Percentiles rank a stretch among this genome's conserved stretches.
These are phyloP conservation scores for Pseudogymnoascus sp. DNA, from an alignment of 2,329 filamentous ascomycete species.

Conservation along the genomic window DNA sequence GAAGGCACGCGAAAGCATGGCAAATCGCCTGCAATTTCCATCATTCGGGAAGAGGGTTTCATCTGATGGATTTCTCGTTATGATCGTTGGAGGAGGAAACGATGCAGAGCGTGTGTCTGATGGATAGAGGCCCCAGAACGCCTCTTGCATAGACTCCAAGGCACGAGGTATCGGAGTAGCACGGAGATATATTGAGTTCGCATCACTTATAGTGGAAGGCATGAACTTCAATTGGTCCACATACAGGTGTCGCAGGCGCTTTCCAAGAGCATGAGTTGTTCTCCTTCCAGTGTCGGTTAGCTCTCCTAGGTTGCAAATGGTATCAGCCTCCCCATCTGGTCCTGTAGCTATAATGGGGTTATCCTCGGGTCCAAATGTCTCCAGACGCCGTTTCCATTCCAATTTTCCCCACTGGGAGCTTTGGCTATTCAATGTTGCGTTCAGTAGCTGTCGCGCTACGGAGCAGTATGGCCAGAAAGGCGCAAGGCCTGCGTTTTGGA, in stretches of 20 bases:
- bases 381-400: constrained; percentile 64
- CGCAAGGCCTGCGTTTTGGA: constrained; percentile 65
- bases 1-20: constrained; percentile 60
- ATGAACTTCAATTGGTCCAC: constrained; percentile 68
- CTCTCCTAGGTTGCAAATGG: constrained; percentile 71
- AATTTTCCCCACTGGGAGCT: constrained; percentile 27
- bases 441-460: constrained; percentile 61
- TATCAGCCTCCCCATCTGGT: constrained; percentile 61
- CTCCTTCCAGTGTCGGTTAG: constrained; percentile 67
- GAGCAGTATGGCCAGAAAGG: constrained; percentile 86
- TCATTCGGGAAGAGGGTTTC: constrained; percentile 80
- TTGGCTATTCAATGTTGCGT: constrained; percentile 47
- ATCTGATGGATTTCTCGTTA: constrained; percentile 55
- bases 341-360: constrained; percentile 63
- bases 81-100: constrained; percentile 56
- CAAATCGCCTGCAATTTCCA: constrained; percentile 62
- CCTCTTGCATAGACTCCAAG: constrained; percentile 68
- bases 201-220: constrained; percentile 45
- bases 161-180: constrained; percentile 68
- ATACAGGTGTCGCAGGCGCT: constrained; percentile 62
- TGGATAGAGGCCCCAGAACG: constrained; percentile 69
- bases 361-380: constrained; percentile 68
- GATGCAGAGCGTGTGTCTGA: constrained; percentile 37
- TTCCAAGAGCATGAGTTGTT: constrained; percentile 62
- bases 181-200: constrained; percentile 61